Evolutionary conservation across 805 yeast genomes (phyloP).

Genomic region (Starmerella sirachaensis): DNA sequence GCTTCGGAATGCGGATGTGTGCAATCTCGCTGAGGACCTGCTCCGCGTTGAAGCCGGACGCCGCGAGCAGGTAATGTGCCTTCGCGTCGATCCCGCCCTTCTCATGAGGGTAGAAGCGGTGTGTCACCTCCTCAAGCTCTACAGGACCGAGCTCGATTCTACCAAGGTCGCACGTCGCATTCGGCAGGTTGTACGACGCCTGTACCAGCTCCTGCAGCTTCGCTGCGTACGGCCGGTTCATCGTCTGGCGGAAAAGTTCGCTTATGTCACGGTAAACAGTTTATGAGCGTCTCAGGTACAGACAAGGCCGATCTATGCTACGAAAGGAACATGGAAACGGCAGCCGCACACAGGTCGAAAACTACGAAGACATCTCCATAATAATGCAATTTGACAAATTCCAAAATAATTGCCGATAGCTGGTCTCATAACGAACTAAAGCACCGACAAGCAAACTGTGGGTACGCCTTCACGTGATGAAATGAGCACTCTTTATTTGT

Average conservation of each 20-base stretch:
- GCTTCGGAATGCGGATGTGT: constrained; percentile 11
- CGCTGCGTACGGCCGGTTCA: constrained; percentile 26
- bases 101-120: constrained; percentile 25
- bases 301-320: no score
- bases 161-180: constrained; percentile 53
- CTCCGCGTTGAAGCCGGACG: constrained; percentile 77
- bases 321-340: no score
- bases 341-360: no score
- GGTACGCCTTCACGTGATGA: no score
- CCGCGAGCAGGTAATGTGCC: constrained; percentile 74
- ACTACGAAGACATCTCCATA: no score
- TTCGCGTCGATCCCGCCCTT: constrained; percentile 37
- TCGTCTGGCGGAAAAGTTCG: constrained; percentile 4
- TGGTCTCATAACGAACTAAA: no score
- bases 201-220: constrained; percentile 61
- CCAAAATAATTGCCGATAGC: no score
- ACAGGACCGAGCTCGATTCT: constrained; percentile 66
- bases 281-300: no score
- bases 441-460: no score
- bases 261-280: no score
- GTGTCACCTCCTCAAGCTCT: constrained; percentile 44
- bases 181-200: constrained; percentile 64
- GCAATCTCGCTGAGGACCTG: constrained; percentile 52
- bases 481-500: no score
- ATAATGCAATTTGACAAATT: no score